phyloP scores from a whole-genome alignment of 345 rosid genomes.

The Eucalyptus tenuipes region DNA sequence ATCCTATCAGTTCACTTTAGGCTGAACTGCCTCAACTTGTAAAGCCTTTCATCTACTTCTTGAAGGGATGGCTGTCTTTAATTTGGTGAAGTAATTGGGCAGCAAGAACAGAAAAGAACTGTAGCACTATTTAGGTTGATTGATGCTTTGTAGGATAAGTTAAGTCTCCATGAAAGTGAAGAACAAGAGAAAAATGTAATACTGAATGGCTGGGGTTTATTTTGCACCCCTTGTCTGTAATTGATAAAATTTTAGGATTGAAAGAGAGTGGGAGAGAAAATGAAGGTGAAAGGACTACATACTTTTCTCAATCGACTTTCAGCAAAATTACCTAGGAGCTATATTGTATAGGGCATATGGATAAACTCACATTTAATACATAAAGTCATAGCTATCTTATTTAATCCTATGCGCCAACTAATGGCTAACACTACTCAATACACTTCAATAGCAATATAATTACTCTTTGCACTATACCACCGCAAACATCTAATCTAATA shows the following conservation, averaged over 20 bases:
- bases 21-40: neutral
- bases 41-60: neutral
- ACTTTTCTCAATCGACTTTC: neutral
- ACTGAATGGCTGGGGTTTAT: neutral
- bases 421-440: neutral
- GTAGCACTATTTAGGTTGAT: neutral
- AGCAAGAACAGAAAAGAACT: neutral
- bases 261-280: neutral
- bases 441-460: neutral
- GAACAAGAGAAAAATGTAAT: neutral
- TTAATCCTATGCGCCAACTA: neutral
- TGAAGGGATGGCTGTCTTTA: neutral
- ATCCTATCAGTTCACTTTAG: neutral
- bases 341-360: neutral
- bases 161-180: neutral
- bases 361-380: neutral
- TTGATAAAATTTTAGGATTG: neutral
- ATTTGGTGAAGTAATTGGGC: neutral
- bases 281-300: neutral
- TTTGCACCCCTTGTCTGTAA: neutral
- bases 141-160: neutral
- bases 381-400: neutral
- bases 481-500: neutral
- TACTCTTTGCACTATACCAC: neutral
- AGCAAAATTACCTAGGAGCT: neutral